Base-by-base conservation (phyloP, 208 protist genomes). In the Trypanosoma lewisi region DNA sequence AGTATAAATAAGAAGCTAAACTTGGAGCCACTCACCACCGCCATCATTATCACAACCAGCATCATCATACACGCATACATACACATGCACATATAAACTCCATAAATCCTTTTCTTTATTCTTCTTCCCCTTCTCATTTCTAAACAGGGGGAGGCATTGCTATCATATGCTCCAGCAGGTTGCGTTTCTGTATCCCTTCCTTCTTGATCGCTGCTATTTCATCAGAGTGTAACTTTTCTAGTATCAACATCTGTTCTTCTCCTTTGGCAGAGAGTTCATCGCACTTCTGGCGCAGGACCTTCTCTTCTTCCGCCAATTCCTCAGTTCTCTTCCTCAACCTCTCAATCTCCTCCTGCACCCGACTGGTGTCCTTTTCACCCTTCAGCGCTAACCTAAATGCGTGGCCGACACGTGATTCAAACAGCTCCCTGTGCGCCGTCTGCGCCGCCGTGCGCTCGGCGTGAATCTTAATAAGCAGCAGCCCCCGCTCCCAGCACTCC, bases 391-490 rank as follows among this genome's bases (percentile, higher is more conserved):
- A 76, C 0, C 90, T 80, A 58, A 96, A 89, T 11, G 87, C 87
- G 63, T 96, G 84, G 14, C 90, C 90, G 1, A 91, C 82, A 49
- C 90, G 90, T 16, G 81, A 90, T 37, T 96, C 90, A 53, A 94
- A 94, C 14, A 93, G 57, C 39, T 82, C 77, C 1, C 87, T 80
- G 57, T 96, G 85, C 23, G 90, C 80, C 33, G 69, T 77, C 71
- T 95, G 89, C 23, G 85, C 75, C 2, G 78, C 80, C 27, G 91
- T 79, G 33, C 83, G 78, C 68, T 96, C 87, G 2, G 77, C 47
- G 69, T 94, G 78, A 27, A 96, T 78, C 56, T 91, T 77, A 33
- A 94, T 75, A 12, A 96, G 74, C 62, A 96, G 66, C 59, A 96
- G 56, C 9, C 90, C 90, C 0, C 85, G 82, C 72, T 93, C 85